Percentiles rank a stretch among this genome's conserved stretches.
Conservation (phyloP, 2,329 filamentous ascomycete genomes). For the Paraphoma sp. region DNA sequence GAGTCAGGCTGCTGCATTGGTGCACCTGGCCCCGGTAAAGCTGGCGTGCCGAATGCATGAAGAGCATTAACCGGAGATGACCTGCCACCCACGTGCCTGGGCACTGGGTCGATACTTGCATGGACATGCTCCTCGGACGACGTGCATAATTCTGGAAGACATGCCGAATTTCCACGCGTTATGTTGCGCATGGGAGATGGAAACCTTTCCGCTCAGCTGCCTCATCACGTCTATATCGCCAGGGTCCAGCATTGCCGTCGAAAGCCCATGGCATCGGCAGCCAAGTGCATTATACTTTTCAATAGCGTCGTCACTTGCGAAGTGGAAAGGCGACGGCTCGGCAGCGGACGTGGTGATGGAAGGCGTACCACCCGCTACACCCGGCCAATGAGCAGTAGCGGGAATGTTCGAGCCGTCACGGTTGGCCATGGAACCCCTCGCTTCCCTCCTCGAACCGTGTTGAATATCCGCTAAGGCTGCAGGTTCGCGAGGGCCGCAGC, state of each 20-base stretch:
- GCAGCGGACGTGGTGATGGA: constrained; percentile 3
- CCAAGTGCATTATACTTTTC: constrained; percentile 7
- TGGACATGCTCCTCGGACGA: background rate
- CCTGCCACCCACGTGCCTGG: constrained; percentile 9
- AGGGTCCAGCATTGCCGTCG: background rate
- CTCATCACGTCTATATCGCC: background rate
- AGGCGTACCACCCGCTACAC: background rate
- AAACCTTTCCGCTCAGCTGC: no score
- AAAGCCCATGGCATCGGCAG: background rate
- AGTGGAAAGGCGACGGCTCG: background rate
- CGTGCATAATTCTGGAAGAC: background rate
- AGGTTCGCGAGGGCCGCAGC: constrained; percentile 1
- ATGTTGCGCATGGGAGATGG: background rate
- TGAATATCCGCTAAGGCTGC: constrained; percentile 7
- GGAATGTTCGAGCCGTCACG: constrained; percentile 6
- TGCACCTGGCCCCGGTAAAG: background rate
- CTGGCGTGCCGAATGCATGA: constrained; percentile 6
- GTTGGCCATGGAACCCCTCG: constrained; percentile 4
- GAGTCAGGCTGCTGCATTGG: background rate
- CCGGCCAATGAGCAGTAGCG: constrained; percentile 5
- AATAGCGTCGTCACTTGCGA: constrained; percentile 3
- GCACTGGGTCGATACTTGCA: constrained; percentile 4
- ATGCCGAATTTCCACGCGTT: background rate
- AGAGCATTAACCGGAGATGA: constrained; percentile 12
- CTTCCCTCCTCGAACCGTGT: background rate